Percentiles rank a stretch among this genome's conserved stretches.
phyloP scores from a whole-genome alignment of 129 eudicot species.

The Pittosporum tobira region DNA sequence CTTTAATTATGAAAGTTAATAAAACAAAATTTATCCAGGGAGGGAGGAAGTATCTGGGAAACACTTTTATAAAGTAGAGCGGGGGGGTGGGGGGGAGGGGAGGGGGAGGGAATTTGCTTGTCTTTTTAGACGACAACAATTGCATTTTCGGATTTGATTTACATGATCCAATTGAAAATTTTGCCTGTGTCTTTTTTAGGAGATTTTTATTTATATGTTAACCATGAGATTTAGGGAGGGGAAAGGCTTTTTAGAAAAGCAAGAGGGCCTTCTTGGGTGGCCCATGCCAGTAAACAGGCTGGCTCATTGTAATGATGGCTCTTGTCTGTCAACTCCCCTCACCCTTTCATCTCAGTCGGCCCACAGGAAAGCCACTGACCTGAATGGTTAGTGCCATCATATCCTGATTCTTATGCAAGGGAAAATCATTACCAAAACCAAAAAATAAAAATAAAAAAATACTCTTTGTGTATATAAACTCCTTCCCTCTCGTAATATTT shows the following conservation, averaged over 20 bases:
- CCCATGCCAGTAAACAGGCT: slow-evolving; percentile 12
- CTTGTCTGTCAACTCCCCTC: slow-evolving; percentile 5
- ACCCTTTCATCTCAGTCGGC: slow-evolving; percentile 6
- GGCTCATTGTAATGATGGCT: slow-evolving; percentile 12
- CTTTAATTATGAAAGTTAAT: too few relatives aligned
- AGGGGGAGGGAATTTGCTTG: too few relatives aligned
- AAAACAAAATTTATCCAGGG: too few relatives aligned
- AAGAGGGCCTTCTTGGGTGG: neutral
- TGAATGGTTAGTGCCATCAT: neutral
- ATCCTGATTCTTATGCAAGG: too few relatives aligned
- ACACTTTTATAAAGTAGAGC: neutral
- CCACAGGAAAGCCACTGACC: slow-evolving; percentile 13
- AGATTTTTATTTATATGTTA: neutral
- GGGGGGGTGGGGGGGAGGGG: too few relatives aligned
- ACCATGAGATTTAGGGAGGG: slow-evolving; percentile 4
- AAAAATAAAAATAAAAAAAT: too few relatives aligned
- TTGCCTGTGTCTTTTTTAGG: too few relatives aligned
- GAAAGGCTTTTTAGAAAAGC: neutral
- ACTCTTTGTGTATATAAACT: neutral
- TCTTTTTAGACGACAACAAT: too few relatives aligned
- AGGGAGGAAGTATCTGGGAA: neutral
- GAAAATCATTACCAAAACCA: too few relatives aligned
- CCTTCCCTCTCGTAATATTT: neutral
- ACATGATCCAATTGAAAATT: too few relatives aligned
- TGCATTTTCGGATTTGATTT: too few relatives aligned